Evolutionary conservation across 2,329 filamentous ascomycete species (phyloP).

Genomic region (Pyrenochaeta sp.): DNA sequence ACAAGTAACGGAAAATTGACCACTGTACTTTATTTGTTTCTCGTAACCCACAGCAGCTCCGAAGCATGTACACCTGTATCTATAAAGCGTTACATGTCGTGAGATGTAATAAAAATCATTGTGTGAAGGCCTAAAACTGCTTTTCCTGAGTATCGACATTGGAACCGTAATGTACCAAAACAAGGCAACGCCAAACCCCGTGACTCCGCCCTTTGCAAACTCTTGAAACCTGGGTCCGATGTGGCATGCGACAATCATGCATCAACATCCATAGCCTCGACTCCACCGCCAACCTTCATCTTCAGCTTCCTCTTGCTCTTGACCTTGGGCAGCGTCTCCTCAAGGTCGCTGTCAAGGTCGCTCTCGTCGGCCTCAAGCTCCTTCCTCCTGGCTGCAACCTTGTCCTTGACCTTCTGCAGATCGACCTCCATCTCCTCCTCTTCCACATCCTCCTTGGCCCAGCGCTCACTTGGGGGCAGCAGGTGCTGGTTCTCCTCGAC

Average conservation of each 20-base stretch:
- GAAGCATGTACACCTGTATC: too few relatives aligned
- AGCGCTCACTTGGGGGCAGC: constrained; percentile 67
- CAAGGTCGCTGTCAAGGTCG: constrained; percentile 48
- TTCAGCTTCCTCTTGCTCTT: constrained; percentile 58
- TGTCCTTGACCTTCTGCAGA: constrained; percentile 56
- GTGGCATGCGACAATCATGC: constrained; percentile 15
- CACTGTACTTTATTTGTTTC: too few relatives aligned
- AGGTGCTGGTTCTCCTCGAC: constrained; percentile 93
- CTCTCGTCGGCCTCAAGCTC: constrained; percentile 67
- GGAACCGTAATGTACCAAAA: constrained; percentile 28
- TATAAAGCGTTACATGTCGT: too few relatives aligned
- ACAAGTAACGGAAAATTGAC: too few relatives aligned
- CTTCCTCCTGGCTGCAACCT: constrained; percentile 64
- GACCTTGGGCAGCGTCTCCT: constrained; percentile 46
- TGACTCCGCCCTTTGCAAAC: constrained; percentile 7
- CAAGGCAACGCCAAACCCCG: constrained; percentile 33
- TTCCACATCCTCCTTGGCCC: constrained; percentile 59
- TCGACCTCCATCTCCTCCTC: constrained; percentile 66
- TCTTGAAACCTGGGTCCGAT: not conserved
- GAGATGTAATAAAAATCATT: too few relatives aligned
- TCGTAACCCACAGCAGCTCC: too few relatives aligned
- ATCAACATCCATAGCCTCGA: constrained; percentile 59
- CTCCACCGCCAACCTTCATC: constrained; percentile 54
- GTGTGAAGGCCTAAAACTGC: too few relatives aligned
- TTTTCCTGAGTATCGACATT: constrained; percentile 39